Evolutionary conservation across 345 rosid genomes (phyloP), one percentile per base, ranked within the genome.

Genomic region (Stellera chamaejasme): DNA sequence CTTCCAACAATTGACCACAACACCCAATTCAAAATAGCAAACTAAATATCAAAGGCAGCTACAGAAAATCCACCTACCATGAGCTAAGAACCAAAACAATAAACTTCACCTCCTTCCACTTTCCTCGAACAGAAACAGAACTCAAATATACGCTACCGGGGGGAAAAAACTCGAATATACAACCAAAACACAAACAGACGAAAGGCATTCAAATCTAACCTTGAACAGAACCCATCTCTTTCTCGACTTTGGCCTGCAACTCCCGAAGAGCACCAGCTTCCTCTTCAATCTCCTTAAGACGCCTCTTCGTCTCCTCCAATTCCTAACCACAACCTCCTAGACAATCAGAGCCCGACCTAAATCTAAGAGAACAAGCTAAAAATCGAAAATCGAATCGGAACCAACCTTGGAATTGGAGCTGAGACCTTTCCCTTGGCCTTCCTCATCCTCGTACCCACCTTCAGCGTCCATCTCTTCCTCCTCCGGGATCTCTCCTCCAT

Each of bases 201-300:
- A 39, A 28, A 51, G 42, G 10, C 39, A 32, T 32, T 32, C 39
- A 36, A 32, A 1, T 41, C 42, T 27, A 51, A 88, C 97, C 99
- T 89, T 84, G 99, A 45, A 66, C 88, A 73, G 97, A 72, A 16
- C 91, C 97, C 99, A 93, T 89, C 79, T 93, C 99, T 62, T 93
- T 89, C 90, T 93, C 99, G 67, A 86, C 97, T 69, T 93, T 93
- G 58, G 99, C 94, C 79, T 93, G 99, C 97, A 93, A 84, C 72
- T 93, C 97, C 16, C 99, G 99, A 48, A 93, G 85, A 65, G 99
- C 97, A 6, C 94, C 84, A 28, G 99, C 97, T 78, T 93, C 99
- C 57, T 93, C 97, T 54, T 93, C 97, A 52, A 93, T 93, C 79
- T 93, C 97, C 71, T 83, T 89, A 59, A 93, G 77, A 56, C 99